Evolutionary conservation across 495 filamentous ascomycete species (phyloP), one percentile per base, ranked within the genome.

Genomic region (Penicillium ochrochloron): DNA sequence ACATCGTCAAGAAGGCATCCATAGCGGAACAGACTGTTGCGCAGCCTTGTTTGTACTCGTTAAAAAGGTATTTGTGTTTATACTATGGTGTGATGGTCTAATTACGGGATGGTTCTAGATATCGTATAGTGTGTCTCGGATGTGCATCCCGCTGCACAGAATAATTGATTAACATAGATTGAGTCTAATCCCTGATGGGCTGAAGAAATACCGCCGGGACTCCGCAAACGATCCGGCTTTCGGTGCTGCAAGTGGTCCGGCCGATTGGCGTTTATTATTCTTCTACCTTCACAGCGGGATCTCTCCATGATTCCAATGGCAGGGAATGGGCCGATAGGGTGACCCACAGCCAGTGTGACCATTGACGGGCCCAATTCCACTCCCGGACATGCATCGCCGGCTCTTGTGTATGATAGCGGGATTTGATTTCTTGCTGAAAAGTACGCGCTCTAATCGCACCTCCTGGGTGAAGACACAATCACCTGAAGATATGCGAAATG

Each of bases 341-440:
- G 31, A 34, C 51, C 51, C 51, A 54, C 51, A 12, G 5, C 15
- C 8, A 34, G 51, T 54, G 51, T 54, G 29, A 54, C 51, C 29
- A 54, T 54, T 54, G 51, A 54, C 51, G 51, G 51, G 51, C 51
- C n/a, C 27, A 34, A 54, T 54, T 10, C 51, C 51, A 29, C 51
- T 54, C 51, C 51, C 17, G 51, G 51, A 54, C 51, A 25, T 23
- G 9, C 3, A 23, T 17, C 21, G 21, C 15, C 44, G 9, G 44
- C 42, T 44, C 8, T 44, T 44, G 6, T 21, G 9, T 19, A 12
- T n/a, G 7, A 23, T 11, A 17, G 9, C 54, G 44, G 44, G 44
- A 12, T 25, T 48, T 15, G 37, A 41, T 41, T 17, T 17, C 37
- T 41, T 2, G 14, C 12, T 8, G 41, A 23, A 12, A 2, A 27